A percentile compares a stretch with the other conserved stretches of the same genome.
Conservation (phyloP, 2,329 filamentous ascomycete genomes). For the Aspergillus neotritici region DNA sequence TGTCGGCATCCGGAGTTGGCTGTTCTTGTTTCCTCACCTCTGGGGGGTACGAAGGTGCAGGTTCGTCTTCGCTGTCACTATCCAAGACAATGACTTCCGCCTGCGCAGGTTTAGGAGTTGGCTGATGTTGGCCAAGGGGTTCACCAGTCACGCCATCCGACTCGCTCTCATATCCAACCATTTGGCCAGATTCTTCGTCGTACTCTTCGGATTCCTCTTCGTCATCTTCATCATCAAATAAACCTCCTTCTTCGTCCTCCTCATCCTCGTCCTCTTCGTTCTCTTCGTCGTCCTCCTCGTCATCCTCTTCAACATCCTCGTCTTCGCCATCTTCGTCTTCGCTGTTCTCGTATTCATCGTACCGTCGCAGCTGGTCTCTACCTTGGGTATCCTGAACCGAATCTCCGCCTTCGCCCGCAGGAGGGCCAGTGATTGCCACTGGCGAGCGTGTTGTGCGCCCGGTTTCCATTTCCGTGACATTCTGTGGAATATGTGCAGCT, state of each 20-base stretch:
- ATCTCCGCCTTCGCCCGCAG: too few species aligned
- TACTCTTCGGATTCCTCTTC: constrained; percentile 14
- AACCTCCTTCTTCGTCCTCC: not conserved
- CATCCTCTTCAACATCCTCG: constrained; percentile 1
- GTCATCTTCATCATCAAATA: constrained; percentile 10
- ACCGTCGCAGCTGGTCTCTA: too few species aligned
- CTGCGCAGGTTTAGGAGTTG: constrained; percentile 11
- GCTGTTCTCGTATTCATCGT: constrained; percentile 1
- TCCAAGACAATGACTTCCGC: constrained; percentile 39
- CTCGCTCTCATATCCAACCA: constrained; percentile 15
- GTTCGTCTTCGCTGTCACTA: constrained; percentile 39
- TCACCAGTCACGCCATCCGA: constrained; percentile 8
- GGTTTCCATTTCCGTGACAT: too few species aligned
- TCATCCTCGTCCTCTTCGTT: not conserved
- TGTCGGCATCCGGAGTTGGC: not conserved
- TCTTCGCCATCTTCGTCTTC: constrained; percentile 5
- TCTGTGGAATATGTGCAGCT: too few species aligned
- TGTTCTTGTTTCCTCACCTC: not conserved
- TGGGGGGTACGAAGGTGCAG: constrained; percentile 3
- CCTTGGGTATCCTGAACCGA: not conserved
- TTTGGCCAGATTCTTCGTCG: constrained; percentile 14
- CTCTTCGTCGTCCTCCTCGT: constrained; percentile 9
- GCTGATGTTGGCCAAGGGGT: constrained; percentile 1
- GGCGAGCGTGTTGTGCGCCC: too few species aligned
- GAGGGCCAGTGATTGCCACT: too few species aligned